Base-by-base conservation (phyloP, 176 grass and related monocot genomes). In the Cenchrus americanus region DNA sequence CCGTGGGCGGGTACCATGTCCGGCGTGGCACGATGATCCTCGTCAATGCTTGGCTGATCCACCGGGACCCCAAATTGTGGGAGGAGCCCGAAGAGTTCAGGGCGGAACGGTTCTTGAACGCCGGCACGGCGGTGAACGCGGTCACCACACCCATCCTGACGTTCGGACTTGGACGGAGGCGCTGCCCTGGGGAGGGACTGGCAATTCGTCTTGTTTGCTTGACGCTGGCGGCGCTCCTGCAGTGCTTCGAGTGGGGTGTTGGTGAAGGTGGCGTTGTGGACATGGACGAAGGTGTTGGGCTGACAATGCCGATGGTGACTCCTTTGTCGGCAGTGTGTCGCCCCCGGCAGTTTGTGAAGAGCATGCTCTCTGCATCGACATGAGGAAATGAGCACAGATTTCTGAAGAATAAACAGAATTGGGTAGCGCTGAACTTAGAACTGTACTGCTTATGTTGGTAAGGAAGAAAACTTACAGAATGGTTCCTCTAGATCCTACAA, bases 11-110 rank as follows among this genome's bases (percentile, higher is more conserved):
- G 62, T 92, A 65, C 47, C 52, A 5, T 26, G 79, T 94, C 41
- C 80, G 59, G 5, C 80, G 65, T 0, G 81, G 89, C 57, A 94
- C 77, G 1, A 94, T 89, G 81, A 75, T 94, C 54, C 70, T 92
- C 4, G 84, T 94, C 34, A 87, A 94, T 10, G 66, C 66, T 17
- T 69, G 66, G 66, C 6, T 15, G 40, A 69, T 69, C 41, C 66
- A 69, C 1, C 19, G 66, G 41, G 66, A 69, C 40, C 66, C 66
- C 66, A 44, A 69, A 0, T 10, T 44, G 5, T 69, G 66, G 66
- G 66, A 69, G 8, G 92, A 80, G 44, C 80, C 87, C 0, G 75
- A 59, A 4, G 66, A 83, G 84, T 92, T 94, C 86, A 80, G 66
- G 4, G 40, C 66, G 10, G 66, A 69, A 0, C 40, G 66, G 66